A percentile compares a stretch with the other conserved stretches of the same genome.
Conservation (phyloP, 2,329 filamentous ascomycete species). For the Canariomyces notabilis region DNA sequence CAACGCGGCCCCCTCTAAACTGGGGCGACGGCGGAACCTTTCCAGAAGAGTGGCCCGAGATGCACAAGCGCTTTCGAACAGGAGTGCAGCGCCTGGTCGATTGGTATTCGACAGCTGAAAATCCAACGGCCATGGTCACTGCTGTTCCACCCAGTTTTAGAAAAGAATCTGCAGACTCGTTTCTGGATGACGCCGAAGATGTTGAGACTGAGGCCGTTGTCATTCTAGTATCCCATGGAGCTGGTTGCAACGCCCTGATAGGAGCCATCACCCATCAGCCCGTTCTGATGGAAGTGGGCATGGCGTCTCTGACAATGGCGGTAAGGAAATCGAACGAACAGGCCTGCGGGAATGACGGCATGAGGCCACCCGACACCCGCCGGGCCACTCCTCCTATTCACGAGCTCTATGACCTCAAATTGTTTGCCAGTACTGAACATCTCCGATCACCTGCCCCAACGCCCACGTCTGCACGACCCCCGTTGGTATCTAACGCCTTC, state of each 20-base stretch:
- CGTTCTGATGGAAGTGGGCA: constrained; percentile 81
- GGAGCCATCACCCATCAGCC: constrained; percentile 88
- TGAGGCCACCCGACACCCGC: constrained; percentile 12
- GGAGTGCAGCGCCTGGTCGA: constrained; percentile 74
- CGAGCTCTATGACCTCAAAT: constrained; percentile 65
- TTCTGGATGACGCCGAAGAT: constrained; percentile 37
- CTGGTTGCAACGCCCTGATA: constrained; percentile 92
- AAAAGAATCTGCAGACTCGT: constrained; percentile 31
- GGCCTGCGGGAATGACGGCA: constrained; percentile 21
- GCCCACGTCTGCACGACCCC: constrained; percentile 29
- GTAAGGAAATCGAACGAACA: constrained; percentile 50
- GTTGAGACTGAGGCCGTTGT: constrained; percentile 71
- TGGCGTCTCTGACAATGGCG: constrained; percentile 89
- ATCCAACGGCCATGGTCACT: constrained; percentile 48
- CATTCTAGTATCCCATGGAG: constrained; percentile 87
- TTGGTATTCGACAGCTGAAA: constrained; percentile 66
- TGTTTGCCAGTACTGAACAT: constrained; percentile 73
- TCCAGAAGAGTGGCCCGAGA: constrained; percentile 90
- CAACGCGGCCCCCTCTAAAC: constrained; percentile 67
- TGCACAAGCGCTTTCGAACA: constrained; percentile 84
- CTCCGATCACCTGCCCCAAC: constrained; percentile 45
- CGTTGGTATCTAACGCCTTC: constrained; percentile 30
- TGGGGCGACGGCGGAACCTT: constrained; percentile 87
- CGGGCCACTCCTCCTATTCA: constrained; percentile 38
- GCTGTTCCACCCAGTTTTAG: constrained; percentile 36